Conservation (phyloP, 345 rosid species). For the Eucalyptus cloeziana region DNA sequence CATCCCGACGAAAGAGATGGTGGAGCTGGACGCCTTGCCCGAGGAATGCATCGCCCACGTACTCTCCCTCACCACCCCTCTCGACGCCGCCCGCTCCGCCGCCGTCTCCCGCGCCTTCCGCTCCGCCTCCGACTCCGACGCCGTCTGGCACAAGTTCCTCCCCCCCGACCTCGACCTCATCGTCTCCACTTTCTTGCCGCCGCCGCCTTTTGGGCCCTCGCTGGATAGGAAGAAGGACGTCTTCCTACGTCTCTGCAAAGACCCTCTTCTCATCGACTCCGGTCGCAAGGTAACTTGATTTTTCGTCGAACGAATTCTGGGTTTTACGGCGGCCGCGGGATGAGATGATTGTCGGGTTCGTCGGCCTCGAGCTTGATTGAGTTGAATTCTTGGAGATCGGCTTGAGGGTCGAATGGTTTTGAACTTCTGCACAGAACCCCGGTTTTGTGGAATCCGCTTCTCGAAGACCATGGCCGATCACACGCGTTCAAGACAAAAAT, state of each 20-base stretch:
- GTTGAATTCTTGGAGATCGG: neutral
- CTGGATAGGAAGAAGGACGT: conserved; percentile 24
- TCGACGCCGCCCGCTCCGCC: conserved; percentile 21
- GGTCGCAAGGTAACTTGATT: conserved; percentile 28
- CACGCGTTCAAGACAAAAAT: neutral
- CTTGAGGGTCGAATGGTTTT: neutral
- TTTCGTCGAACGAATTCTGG: neutral
- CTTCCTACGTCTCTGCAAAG: conserved; percentile 24
- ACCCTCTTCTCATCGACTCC: conserved; percentile 19
- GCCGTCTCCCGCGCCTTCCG: conserved; percentile 21
- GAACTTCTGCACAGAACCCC: neutral
- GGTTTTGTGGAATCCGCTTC: neutral
- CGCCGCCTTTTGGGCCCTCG: neutral
- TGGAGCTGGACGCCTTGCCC: conserved; percentile 5
- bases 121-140: conserved; percentile 27
- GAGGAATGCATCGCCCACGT: conserved; percentile 25
- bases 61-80: conserved; percentile 25
- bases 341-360: neutral
- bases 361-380: neutral
- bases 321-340: neutral
- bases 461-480: neutral
- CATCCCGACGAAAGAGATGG: neutral
- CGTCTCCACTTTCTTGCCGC: neutral
- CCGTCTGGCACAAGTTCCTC: conserved; percentile 38
- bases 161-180: conserved; percentile 20